Evolutionary conservation across 306 rosid genomes (phyloP).

Genomic region (Chamaecrista fasciculata): DNA sequence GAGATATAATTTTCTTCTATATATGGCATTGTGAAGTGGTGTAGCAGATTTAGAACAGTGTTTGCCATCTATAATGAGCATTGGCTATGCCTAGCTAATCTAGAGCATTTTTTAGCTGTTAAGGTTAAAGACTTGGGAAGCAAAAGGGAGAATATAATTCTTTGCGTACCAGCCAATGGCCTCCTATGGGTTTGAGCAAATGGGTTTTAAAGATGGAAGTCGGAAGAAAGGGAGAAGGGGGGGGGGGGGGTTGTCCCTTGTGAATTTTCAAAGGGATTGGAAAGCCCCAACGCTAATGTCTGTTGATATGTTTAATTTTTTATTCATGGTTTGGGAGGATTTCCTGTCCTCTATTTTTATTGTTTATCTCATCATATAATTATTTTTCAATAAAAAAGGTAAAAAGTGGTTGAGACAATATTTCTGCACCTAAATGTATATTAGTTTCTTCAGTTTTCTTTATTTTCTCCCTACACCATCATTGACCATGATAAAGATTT

Average conservation of each 20-base stretch:
- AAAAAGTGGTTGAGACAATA: conserved; percentile 10
- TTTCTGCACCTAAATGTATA: conserved; percentile 6
- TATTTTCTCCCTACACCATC: background rate
- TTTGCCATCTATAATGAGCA: background rate
- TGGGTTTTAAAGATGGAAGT: no score
- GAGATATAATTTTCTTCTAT: background rate
- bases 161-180: background rate
- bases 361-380: background rate
- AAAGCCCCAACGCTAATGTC: background rate
- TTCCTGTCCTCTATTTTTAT: background rate
- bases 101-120: background rate
- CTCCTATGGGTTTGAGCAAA: background rate
- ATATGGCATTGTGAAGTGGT: background rate
- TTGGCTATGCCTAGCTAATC: background rate
- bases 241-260: background rate
- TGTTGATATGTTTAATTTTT: background rate
- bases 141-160: background rate
- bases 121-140: background rate
- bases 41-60: background rate
- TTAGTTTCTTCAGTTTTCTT: background rate
- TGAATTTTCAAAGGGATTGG: background rate
- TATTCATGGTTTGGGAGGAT: background rate
- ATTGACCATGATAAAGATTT: background rate
- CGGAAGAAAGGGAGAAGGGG: background rate
- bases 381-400: background rate